phyloP scores from a whole-genome alignment of 2,329 filamentous ascomycete genomes.

The Xylariaceae sp. region DNA sequence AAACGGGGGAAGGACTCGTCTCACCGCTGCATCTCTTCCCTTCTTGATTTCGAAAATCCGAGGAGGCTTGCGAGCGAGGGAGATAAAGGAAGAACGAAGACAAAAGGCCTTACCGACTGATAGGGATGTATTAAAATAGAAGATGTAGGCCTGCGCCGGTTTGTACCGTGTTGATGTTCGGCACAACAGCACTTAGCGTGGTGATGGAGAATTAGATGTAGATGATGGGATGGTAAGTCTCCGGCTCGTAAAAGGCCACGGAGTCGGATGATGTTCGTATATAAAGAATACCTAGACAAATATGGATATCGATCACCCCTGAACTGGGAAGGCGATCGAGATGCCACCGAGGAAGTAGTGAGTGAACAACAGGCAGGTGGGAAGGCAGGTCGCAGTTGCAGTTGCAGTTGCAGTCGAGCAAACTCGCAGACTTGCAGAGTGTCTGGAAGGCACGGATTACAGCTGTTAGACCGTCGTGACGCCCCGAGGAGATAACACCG shows the following conservation, averaged over 20 bases:
- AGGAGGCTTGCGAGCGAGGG: neutral
- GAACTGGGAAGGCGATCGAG: neutral
- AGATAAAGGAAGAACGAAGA: constrained; percentile 5
- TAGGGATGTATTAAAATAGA: constrained; percentile 8
- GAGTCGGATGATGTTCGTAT: neutral
- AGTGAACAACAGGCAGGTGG: neutral
- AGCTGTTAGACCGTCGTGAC: neutral
- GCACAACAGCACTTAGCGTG: constrained; percentile 1
- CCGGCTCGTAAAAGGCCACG: neutral
- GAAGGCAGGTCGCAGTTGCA: neutral
- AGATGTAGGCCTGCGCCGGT: constrained; percentile 9
- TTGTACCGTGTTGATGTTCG: constrained; percentile 3
- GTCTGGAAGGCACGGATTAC: neutral
- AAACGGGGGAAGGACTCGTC: neutral
- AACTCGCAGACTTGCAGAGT: neutral
- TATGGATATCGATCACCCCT: neutral
- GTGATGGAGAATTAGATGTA: constrained; percentile 2
- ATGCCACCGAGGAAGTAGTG: neutral
- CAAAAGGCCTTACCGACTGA: constrained; percentile 15
- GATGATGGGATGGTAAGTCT: neutral
- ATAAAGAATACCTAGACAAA: neutral
- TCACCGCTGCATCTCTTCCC: neutral
- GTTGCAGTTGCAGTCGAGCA: neutral
- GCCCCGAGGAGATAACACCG: neutral
- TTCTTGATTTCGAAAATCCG: neutral